phyloP scores from a whole-genome alignment of 768 basidiomycete species.

The Hypholoma fasciculare region DNA sequence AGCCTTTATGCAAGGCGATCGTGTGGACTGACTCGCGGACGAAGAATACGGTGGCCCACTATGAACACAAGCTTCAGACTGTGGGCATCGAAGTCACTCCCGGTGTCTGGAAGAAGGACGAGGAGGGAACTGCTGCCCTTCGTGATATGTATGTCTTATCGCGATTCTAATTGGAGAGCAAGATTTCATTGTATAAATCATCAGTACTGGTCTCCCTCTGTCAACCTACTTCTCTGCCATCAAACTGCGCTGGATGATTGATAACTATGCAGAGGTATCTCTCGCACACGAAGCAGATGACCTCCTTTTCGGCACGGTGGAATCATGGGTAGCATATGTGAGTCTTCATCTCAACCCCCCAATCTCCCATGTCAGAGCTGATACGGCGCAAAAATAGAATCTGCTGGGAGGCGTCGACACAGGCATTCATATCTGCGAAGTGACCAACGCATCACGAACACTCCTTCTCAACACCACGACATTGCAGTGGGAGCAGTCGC shows the following conservation, averaged over 20 bases:
- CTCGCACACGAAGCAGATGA: constrained; percentile 80
- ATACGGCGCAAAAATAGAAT: constrained; percentile 47
- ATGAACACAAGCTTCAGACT: constrained; percentile 67
- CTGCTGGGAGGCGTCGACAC: constrained; percentile 74
- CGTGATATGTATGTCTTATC: constrained; percentile 57
- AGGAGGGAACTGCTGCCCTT: constrained; percentile 65
- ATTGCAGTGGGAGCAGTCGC: constrained; percentile 78
- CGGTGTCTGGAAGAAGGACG: constrained; percentile 69
- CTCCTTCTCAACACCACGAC: constrained; percentile 84
- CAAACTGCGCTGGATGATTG: constrained; percentile 96
- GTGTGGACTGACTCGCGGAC: constrained; percentile 98
- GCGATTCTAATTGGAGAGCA: not conserved
- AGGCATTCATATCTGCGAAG: constrained; percentile 84
- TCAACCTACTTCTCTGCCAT: constrained; percentile 98
- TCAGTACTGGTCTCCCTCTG: constrained; percentile 87
- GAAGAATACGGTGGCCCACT: constrained; percentile 80
- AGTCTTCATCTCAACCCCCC: constrained; percentile 16
- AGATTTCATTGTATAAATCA: not conserved
- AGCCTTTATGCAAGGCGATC: constrained; percentile 84
- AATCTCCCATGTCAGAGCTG: constrained; percentile 13
- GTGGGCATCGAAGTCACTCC: constrained; percentile 71
- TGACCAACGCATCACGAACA: constrained; percentile 95
- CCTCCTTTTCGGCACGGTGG: constrained; percentile 91
- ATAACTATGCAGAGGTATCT: constrained; percentile 74
- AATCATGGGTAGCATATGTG: constrained; percentile 95